Percentiles rank a stretch among this genome's conserved stretches.
Evolutionary conservation across 2,329 filamentous ascomycete genomes (phyloP).

Genomic region (Oidium heveae): DNA sequence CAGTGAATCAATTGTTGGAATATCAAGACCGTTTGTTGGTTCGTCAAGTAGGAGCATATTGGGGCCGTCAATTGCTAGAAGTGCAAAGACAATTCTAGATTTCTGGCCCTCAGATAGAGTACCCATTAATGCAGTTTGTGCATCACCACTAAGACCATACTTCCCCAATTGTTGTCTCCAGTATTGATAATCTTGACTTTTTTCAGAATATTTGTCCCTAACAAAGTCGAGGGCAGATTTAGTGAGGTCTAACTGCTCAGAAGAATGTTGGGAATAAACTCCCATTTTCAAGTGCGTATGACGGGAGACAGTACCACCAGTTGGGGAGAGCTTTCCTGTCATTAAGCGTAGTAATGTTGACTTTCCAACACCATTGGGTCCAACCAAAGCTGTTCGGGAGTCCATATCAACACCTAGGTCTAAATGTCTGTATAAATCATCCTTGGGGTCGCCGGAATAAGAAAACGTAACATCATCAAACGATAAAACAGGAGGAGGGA

Average conservation of each 20-base stretch:
- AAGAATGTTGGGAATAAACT: constrained; percentile 94
- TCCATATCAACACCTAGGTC: constrained; percentile 99
- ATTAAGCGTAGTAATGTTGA: constrained; percentile 88
- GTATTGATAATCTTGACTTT: constrained; percentile 96
- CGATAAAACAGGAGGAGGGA: constrained; percentile 87
- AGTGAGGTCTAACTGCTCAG: constrained; percentile 92
- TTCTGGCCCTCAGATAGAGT: constrained; percentile 95
- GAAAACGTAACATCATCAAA: constrained; percentile 97
- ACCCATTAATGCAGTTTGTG: constrained; percentile 92
- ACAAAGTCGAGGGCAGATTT: constrained; percentile 97
- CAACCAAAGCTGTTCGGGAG: constrained; percentile 85
- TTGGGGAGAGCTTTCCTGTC: constrained; percentile 82
- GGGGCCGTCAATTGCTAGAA: constrained; percentile 80
- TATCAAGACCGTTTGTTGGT: constrained; percentile 98
- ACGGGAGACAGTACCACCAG: constrained; percentile 53
- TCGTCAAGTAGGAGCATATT: constrained; percentile 98
- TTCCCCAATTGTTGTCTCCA: constrained; percentile 93
- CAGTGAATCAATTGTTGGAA: constrained; percentile 90
- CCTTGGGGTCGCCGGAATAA: constrained; percentile 70
- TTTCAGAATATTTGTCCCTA: constrained; percentile 71
- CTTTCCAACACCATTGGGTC: constrained; percentile 97
- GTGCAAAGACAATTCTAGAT: constrained; percentile 90
- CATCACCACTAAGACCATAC: constrained; percentile 79
- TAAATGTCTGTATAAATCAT: constrained; percentile 88
- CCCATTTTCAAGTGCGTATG: constrained; percentile 98